Conservation (phyloP, 78 protist genomes). For the Isochrysis galbana region DNA sequence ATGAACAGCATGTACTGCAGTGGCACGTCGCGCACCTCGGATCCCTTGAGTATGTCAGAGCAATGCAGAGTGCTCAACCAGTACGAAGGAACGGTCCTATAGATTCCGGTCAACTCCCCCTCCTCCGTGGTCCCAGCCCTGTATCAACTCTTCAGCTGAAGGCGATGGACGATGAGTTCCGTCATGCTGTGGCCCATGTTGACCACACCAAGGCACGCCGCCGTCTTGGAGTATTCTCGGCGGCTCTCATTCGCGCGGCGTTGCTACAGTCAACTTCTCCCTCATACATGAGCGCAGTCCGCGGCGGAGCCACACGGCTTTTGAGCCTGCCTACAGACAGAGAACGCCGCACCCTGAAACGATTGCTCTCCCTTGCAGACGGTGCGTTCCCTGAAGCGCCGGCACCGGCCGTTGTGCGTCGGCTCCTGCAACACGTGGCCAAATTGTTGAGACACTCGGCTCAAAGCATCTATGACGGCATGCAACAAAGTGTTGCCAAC, state of each 20-base stretch:
- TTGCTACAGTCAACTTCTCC: neutral
- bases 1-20: constrained; percentile 10
- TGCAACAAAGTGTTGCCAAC: no score
- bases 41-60: no score
- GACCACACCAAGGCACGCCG: constrained; percentile 4
- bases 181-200: neutral
- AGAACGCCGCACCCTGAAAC: neutral
- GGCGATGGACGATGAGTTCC: neutral
- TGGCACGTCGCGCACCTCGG: neutral
- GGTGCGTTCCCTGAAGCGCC: neutral
- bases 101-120: no score
- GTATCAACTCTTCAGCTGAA: neutral
- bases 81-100: no score
- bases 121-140: neutral
- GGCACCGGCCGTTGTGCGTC: no score
- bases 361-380: neutral
- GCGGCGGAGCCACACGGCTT: neutral
- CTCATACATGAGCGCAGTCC: no score
- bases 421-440: no score
- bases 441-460: no score
- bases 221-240: neutral
- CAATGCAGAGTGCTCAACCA: no score
- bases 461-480: no score
- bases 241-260: neutral
- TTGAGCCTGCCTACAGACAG: neutral